Percentiles rank a stretch among this genome's conserved stretches.
Conservation (phyloP, 1,284 basidiomycete species). For the Retiboletus fuscus region DNA sequence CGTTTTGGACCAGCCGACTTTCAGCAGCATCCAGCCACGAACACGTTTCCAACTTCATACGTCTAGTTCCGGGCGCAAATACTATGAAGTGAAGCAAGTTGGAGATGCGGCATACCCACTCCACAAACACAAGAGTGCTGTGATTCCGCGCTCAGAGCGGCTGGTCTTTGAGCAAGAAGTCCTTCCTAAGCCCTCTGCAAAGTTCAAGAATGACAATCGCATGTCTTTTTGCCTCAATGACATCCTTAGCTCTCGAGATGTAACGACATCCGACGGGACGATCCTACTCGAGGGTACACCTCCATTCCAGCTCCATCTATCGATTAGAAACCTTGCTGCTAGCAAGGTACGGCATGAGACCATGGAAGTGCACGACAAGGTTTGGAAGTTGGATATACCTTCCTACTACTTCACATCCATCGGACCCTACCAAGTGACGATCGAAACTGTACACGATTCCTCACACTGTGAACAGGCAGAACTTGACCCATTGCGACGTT, state of each 20-base stretch:
- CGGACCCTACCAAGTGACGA: constrained; percentile 82
- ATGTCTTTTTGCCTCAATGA: constrained; percentile 84
- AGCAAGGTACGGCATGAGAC: constrained; percentile 71
- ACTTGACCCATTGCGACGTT: constrained; percentile 70
- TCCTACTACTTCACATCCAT: constrained; percentile 80
- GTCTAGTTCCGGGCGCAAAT: constrained; percentile 81
- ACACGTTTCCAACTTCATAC: constrained; percentile 90
- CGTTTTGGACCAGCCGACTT: constrained; percentile 76
- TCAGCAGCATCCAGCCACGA: constrained; percentile 87
- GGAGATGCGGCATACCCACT: constrained; percentile 90
- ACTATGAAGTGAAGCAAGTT: constrained; percentile 90
- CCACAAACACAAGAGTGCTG: constrained; percentile 66
- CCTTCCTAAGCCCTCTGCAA: constrained; percentile 78
- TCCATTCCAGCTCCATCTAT: constrained; percentile 86
- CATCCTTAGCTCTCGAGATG: constrained; percentile 65
- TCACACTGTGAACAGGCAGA: constrained; percentile 83
- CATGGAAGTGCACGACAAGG: constrained; percentile 67
- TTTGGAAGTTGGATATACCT: constrained; percentile 84
- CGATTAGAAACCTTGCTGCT: constrained; percentile 79
- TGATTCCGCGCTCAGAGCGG: constrained; percentile 72
- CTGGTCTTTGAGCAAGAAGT: constrained; percentile 89
- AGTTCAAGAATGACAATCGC: constrained; percentile 76
- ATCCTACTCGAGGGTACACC: constrained; percentile 78
- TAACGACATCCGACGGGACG: constrained; percentile 67
- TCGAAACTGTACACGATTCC: constrained; percentile 81